Evolutionary conservation across 2,329 filamentous ascomycete species (phyloP).

Genomic region (Fusarium circinatum): DNA sequence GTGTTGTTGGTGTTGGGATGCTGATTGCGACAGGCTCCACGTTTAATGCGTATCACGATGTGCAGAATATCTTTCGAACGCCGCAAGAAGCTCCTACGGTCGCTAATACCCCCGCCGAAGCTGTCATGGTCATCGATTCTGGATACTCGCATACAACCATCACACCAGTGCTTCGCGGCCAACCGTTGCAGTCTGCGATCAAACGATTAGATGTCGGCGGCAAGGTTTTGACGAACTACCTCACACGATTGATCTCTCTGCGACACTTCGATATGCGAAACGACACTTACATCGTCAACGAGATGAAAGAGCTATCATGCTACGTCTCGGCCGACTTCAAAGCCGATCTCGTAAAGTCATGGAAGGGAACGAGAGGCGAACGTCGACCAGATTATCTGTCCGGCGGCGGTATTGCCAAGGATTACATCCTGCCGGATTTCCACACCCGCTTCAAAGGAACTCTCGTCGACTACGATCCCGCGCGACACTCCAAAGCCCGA

Average conservation of each 20-base stretch:
- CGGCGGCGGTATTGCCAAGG: conserved; percentile 76
- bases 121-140: conserved; percentile 87
- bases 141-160: conserved; percentile 94
- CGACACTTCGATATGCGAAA: conserved; percentile 96
- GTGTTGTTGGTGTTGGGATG: not conserved
- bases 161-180: conserved; percentile 84
- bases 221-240: conserved; percentile 91
- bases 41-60: conserved; percentile 85
- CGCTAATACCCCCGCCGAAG: conserved; percentile 71
- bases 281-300: conserved; percentile 91
- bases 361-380: conserved; percentile 78
- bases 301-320: conserved; percentile 92
- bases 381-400: conserved; percentile 59
- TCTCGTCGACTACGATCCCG: conserved; percentile 80
- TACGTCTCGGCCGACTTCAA: conserved; percentile 84
- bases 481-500: conserved; percentile 63
- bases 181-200: conserved; percentile 81
- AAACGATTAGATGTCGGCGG: conserved; percentile 90
- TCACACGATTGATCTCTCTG: conserved; percentile 88
- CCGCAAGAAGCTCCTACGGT: conserved; percentile 58
- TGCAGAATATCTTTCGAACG: conserved; percentile 75
- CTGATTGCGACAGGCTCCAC: conserved; percentile 65
- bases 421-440: conserved; percentile 92
- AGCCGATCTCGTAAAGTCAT: conserved; percentile 80
- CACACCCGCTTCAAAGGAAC: conserved; percentile 70